Percentiles rank a stretch among this genome's conserved stretches.
phyloP scores from a whole-genome alignment of 805 yeast genomes.

The Wickerhamiella lipophila region DNA sequence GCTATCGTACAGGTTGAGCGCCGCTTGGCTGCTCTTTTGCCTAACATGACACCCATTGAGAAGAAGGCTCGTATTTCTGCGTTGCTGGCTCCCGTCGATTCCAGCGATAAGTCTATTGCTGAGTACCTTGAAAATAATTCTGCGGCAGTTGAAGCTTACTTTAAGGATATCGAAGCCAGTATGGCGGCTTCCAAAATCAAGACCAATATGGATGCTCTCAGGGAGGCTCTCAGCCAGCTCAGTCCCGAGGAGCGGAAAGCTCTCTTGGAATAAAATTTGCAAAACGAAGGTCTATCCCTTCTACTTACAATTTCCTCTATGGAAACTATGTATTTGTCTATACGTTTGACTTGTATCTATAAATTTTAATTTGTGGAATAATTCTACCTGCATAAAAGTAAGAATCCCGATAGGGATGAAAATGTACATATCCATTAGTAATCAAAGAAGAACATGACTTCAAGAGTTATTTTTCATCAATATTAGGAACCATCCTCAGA shows the following conservation, averaged over 20 bases:
- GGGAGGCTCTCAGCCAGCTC: conserved; percentile 25
- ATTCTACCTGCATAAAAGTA: not conserved
- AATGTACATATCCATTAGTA: not conserved
- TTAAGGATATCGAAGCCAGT: conserved; percentile 14
- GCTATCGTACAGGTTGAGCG: conserved; percentile 70
- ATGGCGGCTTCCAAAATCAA: conserved; percentile 2
- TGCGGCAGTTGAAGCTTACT: conserved; percentile 28
- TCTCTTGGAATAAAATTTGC: conserved; percentile 20
- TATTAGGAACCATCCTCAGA: not conserved
- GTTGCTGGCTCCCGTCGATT: conserved; percentile 33
- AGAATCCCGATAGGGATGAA: not conserved
- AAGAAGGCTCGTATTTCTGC: conserved; percentile 13
- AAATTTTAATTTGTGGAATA: not conserved
- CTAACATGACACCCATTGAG: conserved; percentile 11
- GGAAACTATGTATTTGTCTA: not conserved
- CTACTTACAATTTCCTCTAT: not conserved
- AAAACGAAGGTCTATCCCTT: not conserved
- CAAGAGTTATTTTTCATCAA: not conserved
- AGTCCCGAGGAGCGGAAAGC: conserved; percentile 27
- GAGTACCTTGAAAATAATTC: conserved; percentile 77
- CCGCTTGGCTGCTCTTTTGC: conserved; percentile 12
- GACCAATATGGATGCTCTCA: conserved; percentile 20
- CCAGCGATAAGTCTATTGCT: conserved; percentile 67
- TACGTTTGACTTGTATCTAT: not conserved
- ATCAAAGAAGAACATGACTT: not conserved